These are phyloP conservation scores for Chrysoporthe puriensis DNA, from an alignment of 2,329 filamentous ascomycete species.

Conservation along the genomic window DNA sequence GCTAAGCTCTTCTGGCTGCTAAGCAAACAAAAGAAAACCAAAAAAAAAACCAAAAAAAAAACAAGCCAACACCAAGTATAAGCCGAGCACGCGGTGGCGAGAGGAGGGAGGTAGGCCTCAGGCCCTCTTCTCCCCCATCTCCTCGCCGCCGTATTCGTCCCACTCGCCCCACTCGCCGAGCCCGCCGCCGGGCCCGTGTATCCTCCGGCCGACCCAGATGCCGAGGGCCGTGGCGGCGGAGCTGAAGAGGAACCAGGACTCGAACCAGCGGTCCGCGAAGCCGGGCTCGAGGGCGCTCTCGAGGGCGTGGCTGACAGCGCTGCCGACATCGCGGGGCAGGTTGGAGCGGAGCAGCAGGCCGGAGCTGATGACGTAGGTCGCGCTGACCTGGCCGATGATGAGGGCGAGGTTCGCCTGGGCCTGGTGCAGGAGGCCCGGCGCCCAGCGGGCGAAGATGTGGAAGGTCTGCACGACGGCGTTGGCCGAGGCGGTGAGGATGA, in stretches of 20 bases:
- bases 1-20: neutral
- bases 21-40: too few relatives aligned
- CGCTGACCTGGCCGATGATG: conserved; percentile 77
- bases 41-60: too few relatives aligned
- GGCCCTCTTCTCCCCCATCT: conserved; percentile 72
- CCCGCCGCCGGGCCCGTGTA: conserved; percentile 45
- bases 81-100: too few relatives aligned
- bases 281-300: conserved; percentile 73
- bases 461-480: conserved; percentile 86
- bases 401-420: conserved; percentile 79
- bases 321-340: conserved; percentile 75
- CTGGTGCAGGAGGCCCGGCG: conserved; percentile 71
- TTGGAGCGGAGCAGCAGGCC: conserved; percentile 78
- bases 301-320: conserved; percentile 76
- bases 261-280: conserved; percentile 84
- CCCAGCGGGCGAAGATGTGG: conserved; percentile 76
- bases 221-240: conserved; percentile 69
- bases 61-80: too few relatives aligned
- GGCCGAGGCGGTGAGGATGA: conserved; percentile 81
- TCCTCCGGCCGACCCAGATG: conserved; percentile 71
- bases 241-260: conserved; percentile 79
- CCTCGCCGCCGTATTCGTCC: conserved; percentile 65
- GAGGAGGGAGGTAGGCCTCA: conserved; percentile 38
- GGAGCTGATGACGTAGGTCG: conserved; percentile 83
- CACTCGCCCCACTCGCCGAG: conserved; percentile 52